A percentile compares a stretch with the other conserved stretches of the same genome.
Evolutionary conservation across 306 rosid species (phyloP).

Genomic region (Lotus japonicus): DNA sequence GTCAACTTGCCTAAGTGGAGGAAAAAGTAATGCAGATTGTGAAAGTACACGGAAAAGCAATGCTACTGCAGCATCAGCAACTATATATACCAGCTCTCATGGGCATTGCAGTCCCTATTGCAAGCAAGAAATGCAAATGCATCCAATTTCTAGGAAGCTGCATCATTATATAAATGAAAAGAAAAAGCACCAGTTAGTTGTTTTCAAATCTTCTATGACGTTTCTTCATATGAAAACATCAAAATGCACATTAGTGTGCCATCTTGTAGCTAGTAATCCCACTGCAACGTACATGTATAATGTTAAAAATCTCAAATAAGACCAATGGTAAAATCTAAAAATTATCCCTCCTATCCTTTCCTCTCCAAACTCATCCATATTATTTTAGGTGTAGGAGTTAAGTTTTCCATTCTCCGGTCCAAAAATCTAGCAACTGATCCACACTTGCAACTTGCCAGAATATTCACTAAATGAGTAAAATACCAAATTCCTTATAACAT

Average conservation of each 20-base stretch:
- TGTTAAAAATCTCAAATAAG: background rate
- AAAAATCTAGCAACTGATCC: too few species aligned
- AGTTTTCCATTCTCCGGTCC: too few species aligned
- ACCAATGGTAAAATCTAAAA: too few species aligned
- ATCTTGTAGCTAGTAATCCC: background rate
- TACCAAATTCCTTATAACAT: background rate
- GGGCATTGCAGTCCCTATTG: conserved; percentile 98
- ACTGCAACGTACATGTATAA: conserved; percentile 1
- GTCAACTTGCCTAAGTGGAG: conserved; percentile 90
- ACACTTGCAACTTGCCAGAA: background rate
- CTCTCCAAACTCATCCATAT: too few species aligned
- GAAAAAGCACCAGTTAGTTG: conserved; percentile 1
- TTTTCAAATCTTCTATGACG: conserved; percentile 2
- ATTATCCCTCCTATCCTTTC: too few species aligned
- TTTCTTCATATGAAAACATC: background rate
- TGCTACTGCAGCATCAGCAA: conserved; percentile 99
- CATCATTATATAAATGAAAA: conserved; percentile 21
- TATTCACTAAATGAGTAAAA: background rate
- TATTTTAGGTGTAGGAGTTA: too few species aligned
- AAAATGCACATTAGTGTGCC: conserved; percentile 1
- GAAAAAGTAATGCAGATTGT: conserved; percentile 93
- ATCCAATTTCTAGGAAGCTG: conserved; percentile 99
- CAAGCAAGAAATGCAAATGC: conserved; percentile 98
- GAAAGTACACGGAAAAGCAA: conserved; percentile 92
- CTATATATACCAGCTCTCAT: conserved; percentile 96